phyloP scores from a whole-genome alignment of 345 rosid species.

The Adansonia digitata region DNA sequence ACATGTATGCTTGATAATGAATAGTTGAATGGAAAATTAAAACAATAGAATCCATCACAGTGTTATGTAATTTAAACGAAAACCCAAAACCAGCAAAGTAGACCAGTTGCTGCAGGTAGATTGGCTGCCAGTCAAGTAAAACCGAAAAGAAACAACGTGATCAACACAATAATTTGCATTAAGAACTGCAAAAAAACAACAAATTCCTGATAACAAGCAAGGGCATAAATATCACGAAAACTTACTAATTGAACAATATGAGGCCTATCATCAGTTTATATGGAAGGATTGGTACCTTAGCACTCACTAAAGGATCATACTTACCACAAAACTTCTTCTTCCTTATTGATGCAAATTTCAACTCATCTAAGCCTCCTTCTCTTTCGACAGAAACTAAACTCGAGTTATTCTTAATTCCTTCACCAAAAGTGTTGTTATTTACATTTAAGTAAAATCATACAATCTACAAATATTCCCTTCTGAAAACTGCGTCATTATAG shows the following conservation, averaged over 20 bases:
- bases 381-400: neutral
- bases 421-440: constrained; percentile 26
- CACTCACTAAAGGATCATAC: neutral
- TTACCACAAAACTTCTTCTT: constrained; percentile 5
- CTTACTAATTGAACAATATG: constrained; percentile 1
- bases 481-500: constrained; percentile 21
- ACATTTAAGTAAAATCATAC: constrained; percentile 28
- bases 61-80: constrained; percentile 4
- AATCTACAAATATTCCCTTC: constrained; percentile 27
- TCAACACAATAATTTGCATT: neutral
- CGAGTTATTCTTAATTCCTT: constrained; percentile 5
- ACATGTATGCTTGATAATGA: neutral
- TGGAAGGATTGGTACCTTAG: neutral
- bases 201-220: neutral
- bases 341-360: neutral
- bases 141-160: neutral
- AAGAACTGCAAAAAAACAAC: constrained; percentile 2
- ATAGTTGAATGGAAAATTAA: neutral
- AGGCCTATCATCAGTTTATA: constrained; percentile 5
- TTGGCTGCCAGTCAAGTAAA: neutral
- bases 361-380: constrained; percentile 22
- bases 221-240: neutral
- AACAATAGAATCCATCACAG: neutral
- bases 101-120: neutral
- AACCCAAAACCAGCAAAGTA: neutral